phyloP scores from a whole-genome alignment of 2,329 filamentous ascomycete genomes.

The Graphilbum ipis-grandicollis region DNA sequence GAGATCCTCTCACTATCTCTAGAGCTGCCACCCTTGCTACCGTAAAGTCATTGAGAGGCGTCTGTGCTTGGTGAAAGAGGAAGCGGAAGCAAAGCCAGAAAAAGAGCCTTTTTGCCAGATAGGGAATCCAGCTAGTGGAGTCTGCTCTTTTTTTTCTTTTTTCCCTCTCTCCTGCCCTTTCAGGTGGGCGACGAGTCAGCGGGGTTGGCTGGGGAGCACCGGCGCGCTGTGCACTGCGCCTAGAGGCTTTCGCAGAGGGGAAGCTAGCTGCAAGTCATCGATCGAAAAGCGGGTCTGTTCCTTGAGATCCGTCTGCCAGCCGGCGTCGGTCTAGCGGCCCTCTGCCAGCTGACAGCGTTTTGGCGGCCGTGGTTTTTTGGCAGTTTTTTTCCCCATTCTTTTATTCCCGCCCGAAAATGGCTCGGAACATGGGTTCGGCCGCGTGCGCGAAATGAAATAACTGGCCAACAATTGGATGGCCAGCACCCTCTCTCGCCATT shows the following conservation, averaged over 20 bases:
- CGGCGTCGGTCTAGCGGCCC: too few species aligned
- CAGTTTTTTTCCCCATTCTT: conserved; percentile 4
- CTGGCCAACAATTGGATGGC: conserved; percentile 15
- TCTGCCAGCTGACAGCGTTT: conserved; percentile 3
- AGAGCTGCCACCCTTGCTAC: conserved; percentile 58
- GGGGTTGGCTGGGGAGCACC: too few species aligned
- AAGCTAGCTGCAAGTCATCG: neutral
- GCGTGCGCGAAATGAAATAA: conserved; percentile 11
- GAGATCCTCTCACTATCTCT: conserved; percentile 65
- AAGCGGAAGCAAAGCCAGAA: conserved; percentile 1
- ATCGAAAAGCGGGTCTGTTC: too few species aligned
- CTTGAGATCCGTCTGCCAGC: too few species aligned
- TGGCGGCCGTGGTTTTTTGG: too few species aligned
- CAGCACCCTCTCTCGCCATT: too few species aligned
- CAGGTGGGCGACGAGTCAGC: conserved; percentile 6
- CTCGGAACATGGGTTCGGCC: conserved; percentile 8
- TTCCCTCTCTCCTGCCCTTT: neutral
- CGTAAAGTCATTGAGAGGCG: conserved; percentile 37
- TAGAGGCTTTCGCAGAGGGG: neutral
- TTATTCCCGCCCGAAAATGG: conserved; percentile 10
- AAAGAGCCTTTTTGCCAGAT: conserved; percentile 4
- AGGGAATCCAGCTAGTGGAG: neutral
- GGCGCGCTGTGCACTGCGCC: too few species aligned
- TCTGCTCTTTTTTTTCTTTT: neutral
- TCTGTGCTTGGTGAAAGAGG: conserved; percentile 1